Evolutionary conservation across 306 rosid species (phyloP).

Genomic region (Pterocarpus macrocarpus): DNA sequence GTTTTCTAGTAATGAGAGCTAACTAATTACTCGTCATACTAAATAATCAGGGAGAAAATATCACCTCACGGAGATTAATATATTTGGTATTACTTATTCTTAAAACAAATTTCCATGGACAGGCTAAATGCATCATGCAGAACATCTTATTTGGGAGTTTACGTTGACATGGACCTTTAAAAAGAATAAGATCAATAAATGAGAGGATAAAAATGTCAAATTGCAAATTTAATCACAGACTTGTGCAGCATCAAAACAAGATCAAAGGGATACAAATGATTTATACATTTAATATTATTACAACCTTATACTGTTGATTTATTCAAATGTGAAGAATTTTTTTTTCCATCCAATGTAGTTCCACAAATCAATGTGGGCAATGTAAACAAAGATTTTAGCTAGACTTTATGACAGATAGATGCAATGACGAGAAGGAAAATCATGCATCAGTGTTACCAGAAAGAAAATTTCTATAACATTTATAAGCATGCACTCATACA

Average conservation of each 20-base stretch:
- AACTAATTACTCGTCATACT: not conserved
- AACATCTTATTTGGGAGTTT: not conserved
- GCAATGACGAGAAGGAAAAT: constrained; percentile 13
- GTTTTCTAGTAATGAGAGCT: not conserved
- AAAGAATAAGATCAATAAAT: not conserved
- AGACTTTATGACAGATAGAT: constrained; percentile 3
- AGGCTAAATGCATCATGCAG: not conserved
- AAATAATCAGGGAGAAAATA: constrained; percentile 5
- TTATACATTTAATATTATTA: not conserved
- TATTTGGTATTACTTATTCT: not conserved
- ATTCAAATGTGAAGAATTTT: not conserved
- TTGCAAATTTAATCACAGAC: constrained; percentile 8
- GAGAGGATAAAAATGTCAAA: not conserved
- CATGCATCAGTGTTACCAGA: not conserved
- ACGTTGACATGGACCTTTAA: not conserved
- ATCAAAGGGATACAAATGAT: not conserved
- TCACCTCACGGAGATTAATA: constrained; percentile 2
- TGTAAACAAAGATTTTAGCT: not conserved
- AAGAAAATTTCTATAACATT: constrained; percentile 18
- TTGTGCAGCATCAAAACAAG: not conserved
- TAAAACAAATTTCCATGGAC: not conserved
- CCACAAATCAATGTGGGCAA: not conserved
- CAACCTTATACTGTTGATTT: not conserved
- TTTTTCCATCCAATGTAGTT: not conserved
- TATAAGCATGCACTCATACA: not conserved